Evolutionary conservation across 2,329 filamentous ascomycete species (phyloP).

Genomic region (Monascus ruber): DNA sequence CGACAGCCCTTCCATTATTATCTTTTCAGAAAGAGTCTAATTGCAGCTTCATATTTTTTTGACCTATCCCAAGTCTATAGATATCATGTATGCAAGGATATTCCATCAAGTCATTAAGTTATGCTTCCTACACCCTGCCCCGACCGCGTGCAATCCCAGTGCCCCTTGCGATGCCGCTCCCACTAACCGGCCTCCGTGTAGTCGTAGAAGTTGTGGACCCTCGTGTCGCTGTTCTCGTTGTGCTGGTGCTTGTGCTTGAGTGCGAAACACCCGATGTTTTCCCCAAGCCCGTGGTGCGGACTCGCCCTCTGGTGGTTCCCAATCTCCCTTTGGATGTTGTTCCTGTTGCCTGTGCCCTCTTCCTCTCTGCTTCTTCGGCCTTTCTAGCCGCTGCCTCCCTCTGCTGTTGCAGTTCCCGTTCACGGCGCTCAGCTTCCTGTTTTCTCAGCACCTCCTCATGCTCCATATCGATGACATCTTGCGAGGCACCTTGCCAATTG

Average conservation of each 20-base stretch:
- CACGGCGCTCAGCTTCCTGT: slow-evolving; percentile 65
- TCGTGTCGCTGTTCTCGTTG: slow-evolving; percentile 18
- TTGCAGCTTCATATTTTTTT: too few relatives aligned
- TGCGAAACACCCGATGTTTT: slow-evolving; percentile 25
- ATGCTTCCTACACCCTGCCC: slow-evolving; percentile 14
- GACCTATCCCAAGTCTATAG: too few relatives aligned
- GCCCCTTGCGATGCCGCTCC: slow-evolving; percentile 29
- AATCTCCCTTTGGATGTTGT: slow-evolving; percentile 19
- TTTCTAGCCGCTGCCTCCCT: slow-evolving; percentile 54
- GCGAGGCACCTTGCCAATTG: slow-evolving; percentile 75
- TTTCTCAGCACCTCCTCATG: slow-evolving; percentile 62
- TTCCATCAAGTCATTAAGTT: neutral
- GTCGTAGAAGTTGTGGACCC: slow-evolving; percentile 18
- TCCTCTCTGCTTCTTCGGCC: slow-evolving; percentile 39
- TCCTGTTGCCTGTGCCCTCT: slow-evolving; percentile 22
- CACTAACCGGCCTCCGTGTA: slow-evolving; percentile 27
- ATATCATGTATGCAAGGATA: neutral
- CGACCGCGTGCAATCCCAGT: slow-evolving; percentile 24
- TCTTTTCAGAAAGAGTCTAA: neutral
- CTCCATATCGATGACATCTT: slow-evolving; percentile 79
- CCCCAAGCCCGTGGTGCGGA: slow-evolving; percentile 22
- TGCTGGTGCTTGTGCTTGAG: slow-evolving; percentile 12
- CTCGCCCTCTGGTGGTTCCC: slow-evolving; percentile 22
- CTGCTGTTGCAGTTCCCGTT: slow-evolving; percentile 66
- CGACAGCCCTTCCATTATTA: neutral